phyloP scores from a whole-genome alignment of 495 filamentous ascomycete genomes.

The Penicillium pancosmium region DNA sequence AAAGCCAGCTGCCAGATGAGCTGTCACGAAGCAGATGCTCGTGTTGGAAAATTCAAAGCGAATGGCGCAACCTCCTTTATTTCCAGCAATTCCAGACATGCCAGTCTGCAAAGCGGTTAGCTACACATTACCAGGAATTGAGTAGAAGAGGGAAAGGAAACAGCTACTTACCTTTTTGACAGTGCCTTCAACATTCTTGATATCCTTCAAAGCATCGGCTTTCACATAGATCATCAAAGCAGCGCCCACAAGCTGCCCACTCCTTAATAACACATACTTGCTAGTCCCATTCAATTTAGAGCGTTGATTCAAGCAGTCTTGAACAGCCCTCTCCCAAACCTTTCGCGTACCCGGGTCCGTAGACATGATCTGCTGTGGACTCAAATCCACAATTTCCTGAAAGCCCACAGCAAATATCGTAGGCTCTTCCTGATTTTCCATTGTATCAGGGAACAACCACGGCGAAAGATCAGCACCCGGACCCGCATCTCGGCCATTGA shows the following conservation, averaged over 20 bases:
- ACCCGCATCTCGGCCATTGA: slow-evolving; percentile 82
- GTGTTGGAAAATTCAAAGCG: slow-evolving; percentile 95
- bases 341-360: slow-evolving; percentile 87
- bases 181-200: slow-evolving; percentile 95
- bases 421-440: slow-evolving; percentile 34
- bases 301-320: slow-evolving; percentile 70
- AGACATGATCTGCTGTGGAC: slow-evolving; percentile 98
- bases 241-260: slow-evolving; percentile 93
- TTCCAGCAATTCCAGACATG: slow-evolving; percentile 94
- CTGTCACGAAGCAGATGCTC: slow-evolving; percentile 92
- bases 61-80: slow-evolving; percentile 97
- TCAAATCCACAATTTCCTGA: slow-evolving; percentile 96
- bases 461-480: slow-evolving; percentile 76
- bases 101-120: slow-evolving; percentile 61
- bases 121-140: no score
- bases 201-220: slow-evolving; percentile 68
- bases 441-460: slow-evolving; percentile 75
- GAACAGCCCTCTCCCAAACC: slow-evolving; percentile 83
- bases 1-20: slow-evolving; percentile 95
- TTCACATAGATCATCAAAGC: slow-evolving; percentile 90
- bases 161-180: slow-evolving; percentile 76
- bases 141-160: not conserved
- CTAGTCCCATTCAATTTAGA: slow-evolving; percentile 63
- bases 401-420: slow-evolving; percentile 84
- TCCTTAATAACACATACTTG: slow-evolving; percentile 85